These are phyloP conservation scores for Leccinum boreale DNA, from an alignment of 768 basidiomycete genomes.

Conservation along the genomic window DNA sequence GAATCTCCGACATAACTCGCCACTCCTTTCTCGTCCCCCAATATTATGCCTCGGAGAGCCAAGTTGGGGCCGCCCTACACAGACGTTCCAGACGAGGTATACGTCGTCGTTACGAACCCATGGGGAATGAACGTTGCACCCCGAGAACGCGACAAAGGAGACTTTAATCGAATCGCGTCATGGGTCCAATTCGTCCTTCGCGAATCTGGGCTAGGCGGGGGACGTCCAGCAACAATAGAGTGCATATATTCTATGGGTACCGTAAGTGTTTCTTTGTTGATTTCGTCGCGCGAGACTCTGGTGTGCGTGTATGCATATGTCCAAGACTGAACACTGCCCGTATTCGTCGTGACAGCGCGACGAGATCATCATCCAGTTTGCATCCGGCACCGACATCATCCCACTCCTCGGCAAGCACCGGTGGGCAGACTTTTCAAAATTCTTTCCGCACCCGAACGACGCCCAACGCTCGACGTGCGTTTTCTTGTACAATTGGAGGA, in stretches of 20 bases:
- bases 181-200: slow-evolving; percentile 26
- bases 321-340: background rate
- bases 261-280: slow-evolving; percentile 17
- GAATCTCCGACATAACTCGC: slow-evolving; percentile 17
- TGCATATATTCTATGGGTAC: slow-evolving; percentile 29
- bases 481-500: slow-evolving; percentile 31
- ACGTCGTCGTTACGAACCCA: slow-evolving; percentile 24
- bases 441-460: slow-evolving; percentile 4
- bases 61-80: slow-evolving; percentile 30
- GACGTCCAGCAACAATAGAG: slow-evolving; percentile 15
- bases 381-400: slow-evolving; percentile 19
- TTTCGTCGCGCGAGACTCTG: background rate
- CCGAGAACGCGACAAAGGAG: slow-evolving; percentile 6
- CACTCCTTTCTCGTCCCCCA: background rate
- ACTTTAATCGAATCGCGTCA: slow-evolving; percentile 23
- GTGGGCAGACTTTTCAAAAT: slow-evolving; percentile 14
- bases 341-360: slow-evolving; percentile 17
- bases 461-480: slow-evolving; percentile 14
- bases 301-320: background rate
- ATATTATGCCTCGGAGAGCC: slow-evolving; percentile 16
- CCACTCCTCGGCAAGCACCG: slow-evolving; percentile 29
- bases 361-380: slow-evolving; percentile 30
- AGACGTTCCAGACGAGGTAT: slow-evolving; percentile 17
- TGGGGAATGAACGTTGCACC: slow-evolving; percentile 18
- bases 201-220: slow-evolving; percentile 14